Conservation (phyloP, 192 early-diverging fungal species). For the Podila verticillata region DNA sequence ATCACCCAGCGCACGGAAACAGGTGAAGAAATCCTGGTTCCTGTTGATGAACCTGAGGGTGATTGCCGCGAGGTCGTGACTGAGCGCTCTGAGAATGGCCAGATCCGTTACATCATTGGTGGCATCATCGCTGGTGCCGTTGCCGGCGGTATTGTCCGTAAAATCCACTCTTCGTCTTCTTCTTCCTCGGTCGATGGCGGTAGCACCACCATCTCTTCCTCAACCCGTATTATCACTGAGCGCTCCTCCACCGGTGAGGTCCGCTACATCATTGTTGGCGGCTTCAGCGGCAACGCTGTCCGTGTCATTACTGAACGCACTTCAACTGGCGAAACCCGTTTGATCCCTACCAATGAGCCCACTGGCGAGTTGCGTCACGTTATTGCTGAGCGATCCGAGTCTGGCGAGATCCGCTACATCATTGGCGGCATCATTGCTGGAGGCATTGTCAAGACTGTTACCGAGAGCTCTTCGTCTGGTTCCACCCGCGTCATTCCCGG, state of each 20-base stretch:
- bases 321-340: slow-evolving; percentile 23
- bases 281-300: slow-evolving; percentile 41
- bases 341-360: slow-evolving; percentile 48
- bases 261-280: slow-evolving; percentile 33
- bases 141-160: slow-evolving; percentile 15
- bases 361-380: slow-evolving; percentile 44
- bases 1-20: slow-evolving; percentile 42
- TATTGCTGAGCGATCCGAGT: slow-evolving; percentile 31
- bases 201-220: slow-evolving; percentile 27
- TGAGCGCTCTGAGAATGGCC: slow-evolving; percentile 30
- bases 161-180: slow-evolving; percentile 3
- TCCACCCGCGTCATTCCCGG: slow-evolving; percentile 33
- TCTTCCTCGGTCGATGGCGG: slow-evolving; percentile 12
- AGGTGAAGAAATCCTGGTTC: slow-evolving; percentile 39
- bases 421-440: slow-evolving; percentile 47
- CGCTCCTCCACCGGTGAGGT: slow-evolving; percentile 23
- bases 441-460: slow-evolving; percentile 4
- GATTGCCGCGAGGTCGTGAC: slow-evolving; percentile 41
- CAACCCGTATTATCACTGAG: slow-evolving; percentile 47
- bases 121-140: slow-evolving; percentile 29
- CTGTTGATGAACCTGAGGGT: slow-evolving; percentile 39
- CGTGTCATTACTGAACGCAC: slow-evolving; percentile 44
- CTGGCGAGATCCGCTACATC: slow-evolving; percentile 35
- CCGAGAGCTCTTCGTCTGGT: slow-evolving; percentile 29
- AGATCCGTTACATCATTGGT: slow-evolving; percentile 49